Percentiles rank a stretch among this genome's conserved stretches.
Evolutionary conservation across 352 stramenopile species (phyloP).

Genomic region (Phytophthora pini): DNA sequence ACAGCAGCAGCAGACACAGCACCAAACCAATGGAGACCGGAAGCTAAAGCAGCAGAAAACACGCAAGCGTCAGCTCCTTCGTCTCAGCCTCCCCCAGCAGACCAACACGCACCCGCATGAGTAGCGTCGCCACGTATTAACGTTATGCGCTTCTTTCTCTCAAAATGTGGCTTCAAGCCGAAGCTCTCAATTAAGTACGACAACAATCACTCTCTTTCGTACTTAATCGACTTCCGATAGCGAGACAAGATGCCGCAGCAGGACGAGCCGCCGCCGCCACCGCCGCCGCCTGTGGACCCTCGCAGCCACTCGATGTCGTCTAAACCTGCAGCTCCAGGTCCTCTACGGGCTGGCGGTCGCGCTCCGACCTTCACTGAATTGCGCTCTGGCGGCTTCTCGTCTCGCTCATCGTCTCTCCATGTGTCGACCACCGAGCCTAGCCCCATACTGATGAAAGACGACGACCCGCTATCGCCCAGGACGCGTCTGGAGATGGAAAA

Average conservation of each 20-base stretch:
- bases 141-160: background rate
- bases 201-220: slow-evolving; percentile 7
- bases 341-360: slow-evolving; percentile 10
- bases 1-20: slow-evolving; percentile 69
- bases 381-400: slow-evolving; percentile 19
- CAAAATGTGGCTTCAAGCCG: no score
- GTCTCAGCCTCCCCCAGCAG: background rate
- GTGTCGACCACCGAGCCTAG: slow-evolving; percentile 8
- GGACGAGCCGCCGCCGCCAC: slow-evolving; percentile 37
- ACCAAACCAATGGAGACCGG: slow-evolving; percentile 73
- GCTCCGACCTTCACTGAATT: slow-evolving; percentile 38
- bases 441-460: slow-evolving; percentile 9
- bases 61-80: background rate
- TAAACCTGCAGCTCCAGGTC: slow-evolving; percentile 4
- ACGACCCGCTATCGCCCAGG: slow-evolving; percentile 57
- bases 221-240: slow-evolving; percentile 20
- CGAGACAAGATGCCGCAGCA: slow-evolving; percentile 29
- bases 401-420: slow-evolving; percentile 19
- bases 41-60: slow-evolving; percentile 41
- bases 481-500: slow-evolving; percentile 60
- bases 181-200: no score
- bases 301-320: slow-evolving; percentile 8
- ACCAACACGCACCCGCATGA: slow-evolving; percentile 40
- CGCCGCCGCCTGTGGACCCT: slow-evolving; percentile 18
- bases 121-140: slow-evolving; percentile 21